Percentiles rank a stretch among this genome's conserved stretches.
Evolutionary conservation across 352 stramenopile genomes (phyloP).

Genomic region (Pythium apleroticum): DNA sequence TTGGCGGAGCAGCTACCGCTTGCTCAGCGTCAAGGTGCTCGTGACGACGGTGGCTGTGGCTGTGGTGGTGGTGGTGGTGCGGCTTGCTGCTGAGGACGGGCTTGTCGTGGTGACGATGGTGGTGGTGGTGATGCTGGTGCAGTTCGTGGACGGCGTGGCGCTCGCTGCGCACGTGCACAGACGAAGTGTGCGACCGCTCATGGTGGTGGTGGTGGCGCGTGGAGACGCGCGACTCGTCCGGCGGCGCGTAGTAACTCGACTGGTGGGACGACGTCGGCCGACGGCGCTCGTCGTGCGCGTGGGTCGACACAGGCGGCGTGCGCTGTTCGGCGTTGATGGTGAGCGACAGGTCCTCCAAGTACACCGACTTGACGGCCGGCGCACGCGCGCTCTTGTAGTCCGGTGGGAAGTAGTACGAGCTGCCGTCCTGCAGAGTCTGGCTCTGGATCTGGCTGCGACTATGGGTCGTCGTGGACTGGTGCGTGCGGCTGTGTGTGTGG

Average conservation of each 20-base stretch:
- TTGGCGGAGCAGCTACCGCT: background rate
- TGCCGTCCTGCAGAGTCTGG: background rate
- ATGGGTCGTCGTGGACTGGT: slow-evolving; percentile 31
- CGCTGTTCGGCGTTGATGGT: slow-evolving; percentile 15
- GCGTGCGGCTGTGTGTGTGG: slow-evolving; percentile 16
- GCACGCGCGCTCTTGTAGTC: slow-evolving; percentile 21
- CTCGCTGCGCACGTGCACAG: slow-evolving; percentile 12
- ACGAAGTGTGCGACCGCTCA: background rate
- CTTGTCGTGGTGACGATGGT: background rate
- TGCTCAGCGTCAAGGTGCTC: background rate
- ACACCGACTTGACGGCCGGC: slow-evolving; percentile 23
- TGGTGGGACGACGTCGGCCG: slow-evolving; percentile 5
- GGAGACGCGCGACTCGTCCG: slow-evolving; percentile 12
- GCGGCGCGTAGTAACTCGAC: slow-evolving; percentile 26
- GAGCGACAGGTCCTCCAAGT: slow-evolving; percentile 26
- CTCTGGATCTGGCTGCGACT: background rate
- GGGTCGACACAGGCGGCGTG: slow-evolving; percentile 1
- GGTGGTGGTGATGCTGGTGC: slow-evolving; percentile 2
- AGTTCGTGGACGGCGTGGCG: slow-evolving; percentile 12
- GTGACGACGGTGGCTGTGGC: background rate
- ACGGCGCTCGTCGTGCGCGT: slow-evolving; percentile 9
- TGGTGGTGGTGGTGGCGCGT: slow-evolving; percentile 16
- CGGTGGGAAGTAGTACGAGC: slow-evolving; percentile 16
- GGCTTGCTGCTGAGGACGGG: background rate
- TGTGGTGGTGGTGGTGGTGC: slow-evolving; percentile 3